These are phyloP conservation scores for Salix exigua DNA, from an alignment of 345 rosid genomes.

Conservation along the genomic window DNA sequence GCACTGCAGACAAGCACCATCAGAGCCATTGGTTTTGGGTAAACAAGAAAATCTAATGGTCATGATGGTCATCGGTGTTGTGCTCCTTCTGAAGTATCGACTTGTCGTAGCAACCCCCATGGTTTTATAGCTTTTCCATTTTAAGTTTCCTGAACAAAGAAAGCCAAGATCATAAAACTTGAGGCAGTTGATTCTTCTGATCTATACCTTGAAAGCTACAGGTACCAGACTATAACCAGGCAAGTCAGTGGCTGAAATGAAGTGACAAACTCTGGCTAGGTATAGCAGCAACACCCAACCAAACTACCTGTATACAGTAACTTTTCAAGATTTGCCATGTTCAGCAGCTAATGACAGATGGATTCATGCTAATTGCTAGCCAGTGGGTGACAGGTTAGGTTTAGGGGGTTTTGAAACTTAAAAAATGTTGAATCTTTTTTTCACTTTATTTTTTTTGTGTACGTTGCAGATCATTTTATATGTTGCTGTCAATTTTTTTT, in stretches of 20 bases:
- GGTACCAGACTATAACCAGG: not conserved
- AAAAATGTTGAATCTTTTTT: too few relatives aligned
- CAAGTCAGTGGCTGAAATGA: not conserved
- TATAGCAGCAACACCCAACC: not conserved
- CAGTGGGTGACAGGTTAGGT: not conserved
- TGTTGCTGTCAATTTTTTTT: too few relatives aligned
- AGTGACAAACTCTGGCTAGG: not conserved
- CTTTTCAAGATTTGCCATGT: not conserved
- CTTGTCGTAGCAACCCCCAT: not conserved
- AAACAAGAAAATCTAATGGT: not conserved
- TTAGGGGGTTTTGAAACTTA: too few relatives aligned
- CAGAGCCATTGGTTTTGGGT: not conserved
- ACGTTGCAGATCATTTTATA: too few relatives aligned
- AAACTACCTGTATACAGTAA: not conserved
- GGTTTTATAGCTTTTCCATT: not conserved
- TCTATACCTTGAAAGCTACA: not conserved
- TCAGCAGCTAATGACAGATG: not conserved
- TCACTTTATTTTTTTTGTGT: too few relatives aligned
- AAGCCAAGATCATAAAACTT: not conserved
- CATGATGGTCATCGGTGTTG: not conserved
- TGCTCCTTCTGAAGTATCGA: not conserved
- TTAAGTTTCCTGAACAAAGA: not conserved
- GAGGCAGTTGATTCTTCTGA: not conserved
- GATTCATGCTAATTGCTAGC: not conserved
- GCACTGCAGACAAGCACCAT: not conserved